phyloP scores from a whole-genome alignment of 164 flowering plant genomes.

The Berberis thunbergii region DNA sequence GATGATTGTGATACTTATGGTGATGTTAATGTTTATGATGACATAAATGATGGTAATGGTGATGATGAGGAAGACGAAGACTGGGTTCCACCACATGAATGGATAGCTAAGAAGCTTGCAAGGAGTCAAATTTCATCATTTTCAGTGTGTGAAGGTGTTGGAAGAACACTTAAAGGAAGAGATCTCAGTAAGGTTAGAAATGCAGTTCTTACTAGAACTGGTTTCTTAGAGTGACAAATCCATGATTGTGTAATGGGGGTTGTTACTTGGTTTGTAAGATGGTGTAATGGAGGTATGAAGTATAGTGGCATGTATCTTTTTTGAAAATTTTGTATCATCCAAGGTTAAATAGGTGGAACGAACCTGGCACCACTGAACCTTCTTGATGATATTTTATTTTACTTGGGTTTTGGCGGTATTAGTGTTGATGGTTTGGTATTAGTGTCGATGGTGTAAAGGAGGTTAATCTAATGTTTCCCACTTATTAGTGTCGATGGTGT shows the following conservation, averaged over 20 bases:
- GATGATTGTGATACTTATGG: background rate
- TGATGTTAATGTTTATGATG: background rate
- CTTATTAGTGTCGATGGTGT: too few relatives aligned
- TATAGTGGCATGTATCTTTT: too few relatives aligned
- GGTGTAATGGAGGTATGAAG: too few relatives aligned
- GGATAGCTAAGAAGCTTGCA: slow-evolving; percentile 56
- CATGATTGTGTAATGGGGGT: background rate
- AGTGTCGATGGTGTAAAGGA: too few relatives aligned
- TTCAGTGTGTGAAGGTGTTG: slow-evolving; percentile 81
- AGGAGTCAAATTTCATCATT: slow-evolving; percentile 62
- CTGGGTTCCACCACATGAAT: slow-evolving; percentile 81
- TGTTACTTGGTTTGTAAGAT: too few relatives aligned
- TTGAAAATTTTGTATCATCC: too few relatives aligned
- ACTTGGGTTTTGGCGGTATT: too few relatives aligned
- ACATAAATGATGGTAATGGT: background rate
- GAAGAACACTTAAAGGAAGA: slow-evolving; percentile 88
- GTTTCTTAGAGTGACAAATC: slow-evolving; percentile 30
- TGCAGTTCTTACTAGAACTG: slow-evolving; percentile 69
- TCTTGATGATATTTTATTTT: too few relatives aligned
- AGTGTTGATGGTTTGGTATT: too few relatives aligned
- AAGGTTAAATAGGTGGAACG: too few relatives aligned
- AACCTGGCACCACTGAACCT: too few relatives aligned
- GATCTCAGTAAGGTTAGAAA: slow-evolving; percentile 84
- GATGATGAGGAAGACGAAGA: slow-evolving; percentile 1
- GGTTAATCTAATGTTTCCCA: too few relatives aligned